Evolutionary conservation across 306 rosid genomes (phyloP).

Genomic region (Lathyrus tuberosus): DNA sequence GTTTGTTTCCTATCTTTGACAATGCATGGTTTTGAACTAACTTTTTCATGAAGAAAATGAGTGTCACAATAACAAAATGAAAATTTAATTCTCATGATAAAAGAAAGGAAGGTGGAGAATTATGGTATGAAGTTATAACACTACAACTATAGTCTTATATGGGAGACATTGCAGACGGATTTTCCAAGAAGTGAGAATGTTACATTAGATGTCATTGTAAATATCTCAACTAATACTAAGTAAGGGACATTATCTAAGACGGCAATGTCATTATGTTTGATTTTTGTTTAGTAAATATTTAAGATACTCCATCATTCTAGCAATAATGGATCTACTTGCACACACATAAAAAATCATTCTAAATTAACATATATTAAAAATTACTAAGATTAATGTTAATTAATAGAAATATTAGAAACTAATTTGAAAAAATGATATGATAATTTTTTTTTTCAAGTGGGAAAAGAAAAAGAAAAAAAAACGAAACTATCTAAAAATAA

Average conservation of each 20-base stretch:
- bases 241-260: not conserved
- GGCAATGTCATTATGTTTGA: not conserved
- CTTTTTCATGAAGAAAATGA: not conserved
- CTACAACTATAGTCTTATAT: not conserved
- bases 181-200: not conserved
- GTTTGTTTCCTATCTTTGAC: not conserved
- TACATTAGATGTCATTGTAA: not conserved
- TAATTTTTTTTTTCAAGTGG: too few species aligned
- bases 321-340: too few species aligned
- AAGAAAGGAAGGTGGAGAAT: too few species aligned
- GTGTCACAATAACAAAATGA: not conserved
- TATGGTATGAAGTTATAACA: not conserved
- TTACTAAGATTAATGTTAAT: too few species aligned
- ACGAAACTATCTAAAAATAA: too few species aligned
- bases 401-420: too few species aligned
- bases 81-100: not conserved
- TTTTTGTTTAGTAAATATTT: not conserved
- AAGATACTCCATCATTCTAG: too few species aligned
- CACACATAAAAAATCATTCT: too few species aligned
- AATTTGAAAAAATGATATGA: too few species aligned
- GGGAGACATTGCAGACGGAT: not conserved
- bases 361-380: too few species aligned
- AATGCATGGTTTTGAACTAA: slow-evolving; percentile 2
- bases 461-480: too few species aligned
- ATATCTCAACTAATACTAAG: not conserved